phyloP scores from a whole-genome alignment of 345 rosid species.

The Clarkia xantiana region DNA sequence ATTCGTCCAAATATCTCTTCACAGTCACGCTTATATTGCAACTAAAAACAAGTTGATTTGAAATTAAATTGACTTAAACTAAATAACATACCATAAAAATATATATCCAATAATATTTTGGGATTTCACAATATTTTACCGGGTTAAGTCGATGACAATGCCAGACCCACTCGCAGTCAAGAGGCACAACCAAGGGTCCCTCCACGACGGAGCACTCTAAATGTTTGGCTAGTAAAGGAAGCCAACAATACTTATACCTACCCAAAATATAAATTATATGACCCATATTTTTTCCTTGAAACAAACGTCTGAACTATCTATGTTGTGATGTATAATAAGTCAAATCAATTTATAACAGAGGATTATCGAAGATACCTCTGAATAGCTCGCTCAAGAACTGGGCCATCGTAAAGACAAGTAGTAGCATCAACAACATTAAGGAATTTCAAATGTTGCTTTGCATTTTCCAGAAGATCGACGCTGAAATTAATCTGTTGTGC shows the following conservation, averaged over 20 bases:
- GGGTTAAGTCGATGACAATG: slow-evolving; percentile 34
- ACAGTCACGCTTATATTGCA: slow-evolving; percentile 63
- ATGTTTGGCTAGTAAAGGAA: background rate
- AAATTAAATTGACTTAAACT: slow-evolving; percentile 1
- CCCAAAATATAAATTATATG: too few species aligned
- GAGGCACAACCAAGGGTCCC: slow-evolving; percentile 26
- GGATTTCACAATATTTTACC: slow-evolving; percentile 3
- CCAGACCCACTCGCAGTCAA: slow-evolving; percentile 42
- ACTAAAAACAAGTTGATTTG: slow-evolving; percentile 22
- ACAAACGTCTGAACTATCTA: too few species aligned
- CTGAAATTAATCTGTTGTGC: too few species aligned
- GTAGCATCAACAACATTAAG: background rate
- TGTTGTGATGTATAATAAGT: too few species aligned
- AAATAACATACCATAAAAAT: background rate
- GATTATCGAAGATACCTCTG: too few species aligned
- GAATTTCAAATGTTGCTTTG: background rate
- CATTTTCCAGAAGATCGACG: background rate
- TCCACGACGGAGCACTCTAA: slow-evolving; percentile 9
- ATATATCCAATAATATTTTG: background rate
- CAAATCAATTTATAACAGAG: too few species aligned
- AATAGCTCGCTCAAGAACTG: background rate
- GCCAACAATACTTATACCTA: slow-evolving; percentile 3
- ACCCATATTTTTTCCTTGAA: too few species aligned
- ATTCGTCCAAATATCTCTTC: too few species aligned
- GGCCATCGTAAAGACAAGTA: background rate